Evolutionary conservation across 2,329 filamentous ascomycete species (phyloP), one percentile per base, ranked within the genome.

Genomic region (Penicillium corylophilum): DNA sequence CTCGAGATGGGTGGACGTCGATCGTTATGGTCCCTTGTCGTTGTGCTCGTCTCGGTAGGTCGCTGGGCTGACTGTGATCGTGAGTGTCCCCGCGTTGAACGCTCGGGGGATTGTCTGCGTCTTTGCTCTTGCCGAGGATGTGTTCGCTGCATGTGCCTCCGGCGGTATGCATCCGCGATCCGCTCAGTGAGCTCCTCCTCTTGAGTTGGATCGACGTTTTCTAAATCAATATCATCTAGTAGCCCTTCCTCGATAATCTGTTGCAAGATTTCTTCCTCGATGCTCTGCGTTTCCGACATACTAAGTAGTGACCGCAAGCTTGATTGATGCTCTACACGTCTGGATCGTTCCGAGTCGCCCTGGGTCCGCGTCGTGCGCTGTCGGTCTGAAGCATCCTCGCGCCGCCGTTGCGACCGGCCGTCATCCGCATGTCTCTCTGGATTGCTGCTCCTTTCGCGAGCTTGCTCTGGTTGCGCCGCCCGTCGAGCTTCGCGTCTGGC

Each of bases 161-260:
- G 82, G 51, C 89, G 79, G 65, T 95, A 96, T 2, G 90, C 90
- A 64, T 95, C 89, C 2, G 91, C 92, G 62, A 97, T 96, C 53
- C 88, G 85, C 64, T 93, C 88, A 58, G 89, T 95, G 15, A 97
- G 83, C 64, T 95, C 90, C 64, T 96, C 91, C 66, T 96, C 90
- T 64, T 91, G 89, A 44, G 78, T 83, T 15, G 90, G 79, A 56
- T 93, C 91, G 48, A 96, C 85, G 57, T 92, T 92, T 63, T 94
- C 89, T 49, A 96, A 75, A 66, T 96, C 92, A 42, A 96, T 84
- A 16, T 90, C 92, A 63, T 96, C 90, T 29, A 96, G 73, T 18
- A 96, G 74, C 0, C 93, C 91, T 65, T 96, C 90, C 57, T 93
- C 87, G 60, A 92, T 82, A 53, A 95, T 96, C 67, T 95, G 90